Percentiles rank a stretch among this genome's conserved stretches.
These are phyloP conservation scores for Leishmania gerbilli DNA, from an alignment of 208 protist genomes.

Conservation along the genomic window DNA sequence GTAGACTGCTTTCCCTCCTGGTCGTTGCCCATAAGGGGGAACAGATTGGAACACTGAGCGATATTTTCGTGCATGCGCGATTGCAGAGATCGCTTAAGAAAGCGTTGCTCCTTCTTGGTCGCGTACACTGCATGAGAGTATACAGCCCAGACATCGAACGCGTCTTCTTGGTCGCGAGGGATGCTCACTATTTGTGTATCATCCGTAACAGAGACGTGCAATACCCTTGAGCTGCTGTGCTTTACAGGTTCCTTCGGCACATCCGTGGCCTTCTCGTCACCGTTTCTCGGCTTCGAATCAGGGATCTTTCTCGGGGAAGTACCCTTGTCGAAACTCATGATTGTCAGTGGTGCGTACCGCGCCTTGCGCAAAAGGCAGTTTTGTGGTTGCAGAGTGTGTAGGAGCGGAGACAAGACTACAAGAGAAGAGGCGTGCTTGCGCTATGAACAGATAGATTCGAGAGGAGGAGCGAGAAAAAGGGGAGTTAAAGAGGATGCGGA, in stretches of 20 bases:
- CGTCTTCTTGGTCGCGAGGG: conserved; percentile 43
- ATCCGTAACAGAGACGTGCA: conserved; percentile 8
- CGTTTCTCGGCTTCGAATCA: neutral
- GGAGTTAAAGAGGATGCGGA: neutral
- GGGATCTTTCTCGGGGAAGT: neutral
- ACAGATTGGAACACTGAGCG: conserved; percentile 19
- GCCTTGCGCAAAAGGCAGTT: neutral
- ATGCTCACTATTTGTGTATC: conserved; percentile 18
- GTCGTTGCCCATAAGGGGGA: neutral
- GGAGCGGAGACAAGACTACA: neutral
- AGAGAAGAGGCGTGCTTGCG: neutral
- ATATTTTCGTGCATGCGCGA: conserved; percentile 22
- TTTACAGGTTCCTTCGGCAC: neutral
- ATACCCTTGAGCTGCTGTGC: neutral
- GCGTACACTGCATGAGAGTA: conserved; percentile 56
- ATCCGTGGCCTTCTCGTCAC: neutral
- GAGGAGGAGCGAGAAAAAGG: neutral
- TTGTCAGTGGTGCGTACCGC: neutral
- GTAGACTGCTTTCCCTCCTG: neutral
- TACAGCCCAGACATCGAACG: conserved; percentile 47
- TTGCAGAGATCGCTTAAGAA: conserved; percentile 25
- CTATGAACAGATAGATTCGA: neutral
- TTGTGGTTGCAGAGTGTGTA: neutral
- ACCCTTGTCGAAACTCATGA: conserved; percentile 6
- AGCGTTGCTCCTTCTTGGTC: conserved; percentile 46